phyloP scores from a whole-genome alignment of 306 rosid genomes.

The Trifolium subterraneum region DNA sequence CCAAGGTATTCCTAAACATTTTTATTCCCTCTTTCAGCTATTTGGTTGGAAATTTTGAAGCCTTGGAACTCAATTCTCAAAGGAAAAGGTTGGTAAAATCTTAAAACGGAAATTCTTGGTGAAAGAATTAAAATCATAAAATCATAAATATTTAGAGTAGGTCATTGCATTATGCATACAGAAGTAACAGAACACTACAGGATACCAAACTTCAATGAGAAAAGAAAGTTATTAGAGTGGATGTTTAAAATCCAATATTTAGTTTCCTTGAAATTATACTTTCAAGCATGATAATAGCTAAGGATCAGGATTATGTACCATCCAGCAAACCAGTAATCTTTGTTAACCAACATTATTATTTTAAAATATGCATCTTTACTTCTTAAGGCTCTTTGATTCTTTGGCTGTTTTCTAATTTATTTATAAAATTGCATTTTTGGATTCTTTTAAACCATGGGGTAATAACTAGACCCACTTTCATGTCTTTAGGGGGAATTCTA shows the following conservation, averaged over 20 bases:
- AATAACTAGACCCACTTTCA: slow-evolving; percentile 33
- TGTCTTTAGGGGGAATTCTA: slow-evolving; percentile 86
- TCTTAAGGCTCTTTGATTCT: slow-evolving; percentile 33
- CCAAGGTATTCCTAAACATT: slow-evolving; percentile 65
- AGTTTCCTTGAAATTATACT: slow-evolving; percentile 6
- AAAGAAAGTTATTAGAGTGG: slow-evolving; percentile 2
- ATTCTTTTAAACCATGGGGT: slow-evolving; percentile 21
- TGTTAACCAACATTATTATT: slow-evolving; percentile 16
- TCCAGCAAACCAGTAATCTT: slow-evolving; percentile 5
- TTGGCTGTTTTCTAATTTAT: slow-evolving; percentile 30
- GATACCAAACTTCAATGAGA: background rate
- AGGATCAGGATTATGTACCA: slow-evolving; percentile 20
- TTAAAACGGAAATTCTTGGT: slow-evolving; percentile 3
- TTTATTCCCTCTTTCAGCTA: slow-evolving; percentile 33
- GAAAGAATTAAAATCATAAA: too few relatives aligned
- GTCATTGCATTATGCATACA: slow-evolving; percentile 9
- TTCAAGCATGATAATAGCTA: slow-evolving; percentile 18
- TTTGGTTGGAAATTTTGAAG: slow-evolving; percentile 29
- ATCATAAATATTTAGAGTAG: background rate
- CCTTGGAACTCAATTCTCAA: slow-evolving; percentile 21
- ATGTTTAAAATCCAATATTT: slow-evolving; percentile 14
- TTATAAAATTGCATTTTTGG: slow-evolving; percentile 3
- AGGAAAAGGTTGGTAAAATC: slow-evolving; percentile 1
- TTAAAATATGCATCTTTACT: slow-evolving; percentile 27
- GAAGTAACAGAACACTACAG: background rate